Evolutionary conservation across 495 filamentous ascomycete species (phyloP).

Genomic region (Lophium mytilinum): DNA sequence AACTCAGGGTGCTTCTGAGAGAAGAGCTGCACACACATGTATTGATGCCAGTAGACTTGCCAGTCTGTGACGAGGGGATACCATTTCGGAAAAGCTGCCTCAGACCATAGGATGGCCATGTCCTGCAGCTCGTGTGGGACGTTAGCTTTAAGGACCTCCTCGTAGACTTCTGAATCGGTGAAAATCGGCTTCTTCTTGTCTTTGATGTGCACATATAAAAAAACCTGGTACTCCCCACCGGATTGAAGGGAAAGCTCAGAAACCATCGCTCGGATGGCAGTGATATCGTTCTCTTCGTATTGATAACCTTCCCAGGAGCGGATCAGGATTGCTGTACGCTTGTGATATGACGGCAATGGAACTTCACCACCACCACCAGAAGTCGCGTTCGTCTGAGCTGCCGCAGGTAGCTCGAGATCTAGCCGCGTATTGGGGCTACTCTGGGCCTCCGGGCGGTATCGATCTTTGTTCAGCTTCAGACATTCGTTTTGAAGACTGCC

Average conservation of each 20-base stretch:
- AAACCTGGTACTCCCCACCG: constrained; percentile 71
- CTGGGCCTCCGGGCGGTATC: constrained; percentile 39
- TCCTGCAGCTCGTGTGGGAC: constrained; percentile 59
- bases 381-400: not conserved
- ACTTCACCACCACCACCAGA: not conserved
- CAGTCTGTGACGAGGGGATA: constrained; percentile 46
- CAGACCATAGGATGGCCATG: constrained; percentile 63
- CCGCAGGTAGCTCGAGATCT: constrained; percentile 5
- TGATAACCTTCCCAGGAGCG: constrained; percentile 59
- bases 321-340: constrained; percentile 61
- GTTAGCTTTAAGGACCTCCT: constrained; percentile 41
- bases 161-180: constrained; percentile 45
- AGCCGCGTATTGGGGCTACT: constrained; percentile 2
- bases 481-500: constrained; percentile 59
- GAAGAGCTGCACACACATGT: constrained; percentile 56
- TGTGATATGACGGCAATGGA: constrained; percentile 20
- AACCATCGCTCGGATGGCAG: constrained; percentile 64
- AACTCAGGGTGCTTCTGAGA: constrained; percentile 61
- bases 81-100: constrained; percentile 45
- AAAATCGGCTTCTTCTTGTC: constrained; percentile 50
- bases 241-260: constrained; percentile 63
- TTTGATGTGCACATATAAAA: constrained; percentile 66
- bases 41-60: constrained; percentile 44
- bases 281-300: constrained; percentile 63
- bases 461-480: constrained; percentile 49